Evolutionary conservation across 2,329 filamentous ascomycete species (phyloP), one percentile per base, ranked within the genome.

Genomic region (Aspergillus sp.): DNA sequence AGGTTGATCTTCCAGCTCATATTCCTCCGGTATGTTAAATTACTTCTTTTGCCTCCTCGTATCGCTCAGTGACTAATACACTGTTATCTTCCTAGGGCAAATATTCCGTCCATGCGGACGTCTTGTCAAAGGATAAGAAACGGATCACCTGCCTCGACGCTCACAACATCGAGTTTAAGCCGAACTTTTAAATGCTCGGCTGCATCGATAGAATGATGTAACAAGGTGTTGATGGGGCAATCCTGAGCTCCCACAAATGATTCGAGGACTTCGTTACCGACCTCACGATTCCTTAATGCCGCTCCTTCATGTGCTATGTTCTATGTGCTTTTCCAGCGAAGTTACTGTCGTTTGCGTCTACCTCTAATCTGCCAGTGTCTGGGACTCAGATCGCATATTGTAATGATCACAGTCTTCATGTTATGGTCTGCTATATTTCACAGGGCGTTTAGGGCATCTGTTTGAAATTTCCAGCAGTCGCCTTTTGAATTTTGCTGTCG

Each of bases 81-180:
- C 49, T 17, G 47, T 36, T 44, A 4, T 20, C 17, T 16, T 11
- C 19, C 40, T 59, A 94, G 90, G 94, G 92, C 69, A 92, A 85
- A 67, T 99, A 96, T 81, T 88, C 82, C 16, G 94, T 99, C 33
- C 75, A 86, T 36, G 94, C 93, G 40, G 89, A 97, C 68, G 93
- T 95, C 45, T 87, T 84, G 73, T 90, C 83, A 60, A 80, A 78
- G 55, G 85, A 95, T 47, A 79, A 82, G 52, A 78, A 85, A 59
- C 85, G 84, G 67, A 88, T 99, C 59, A 95, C 92, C 54, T 99
- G 94, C 75, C 79, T 99, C 66, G 86, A 87, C 51, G 91, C 91
- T 54, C 59, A 73, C 16, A 58, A 69, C 52, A 71, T 73, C 38
- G 50, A 65, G 50, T 71, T 73, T 52, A 59, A 66, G 47, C 14